phyloP scores from a whole-genome alignment of 23 red algal genomes.

The Gracilaria gracilis region DNA sequence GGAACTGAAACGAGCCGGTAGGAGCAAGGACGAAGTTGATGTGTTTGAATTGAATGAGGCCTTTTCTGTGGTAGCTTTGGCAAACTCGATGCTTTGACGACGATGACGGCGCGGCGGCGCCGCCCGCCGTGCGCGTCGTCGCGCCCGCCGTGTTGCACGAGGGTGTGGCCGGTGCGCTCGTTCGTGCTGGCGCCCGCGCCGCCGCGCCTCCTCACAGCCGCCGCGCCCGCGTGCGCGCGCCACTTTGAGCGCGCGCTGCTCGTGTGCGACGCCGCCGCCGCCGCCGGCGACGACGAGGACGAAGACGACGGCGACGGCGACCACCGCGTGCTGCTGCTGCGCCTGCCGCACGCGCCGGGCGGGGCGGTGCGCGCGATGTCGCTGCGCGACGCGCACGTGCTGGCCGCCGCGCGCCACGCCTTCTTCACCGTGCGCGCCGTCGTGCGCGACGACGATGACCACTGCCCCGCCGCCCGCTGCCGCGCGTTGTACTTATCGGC shows the following conservation, averaged over 20 bases:
- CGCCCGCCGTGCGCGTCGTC: background rate
- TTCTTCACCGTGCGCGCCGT: background rate
- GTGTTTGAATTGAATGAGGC: constrained; percentile 97
- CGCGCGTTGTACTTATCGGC: too few species aligned
- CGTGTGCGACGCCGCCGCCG: too few species aligned
- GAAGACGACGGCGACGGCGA: too few species aligned
- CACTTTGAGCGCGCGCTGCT: too few species aligned
- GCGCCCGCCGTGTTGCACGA: background rate
- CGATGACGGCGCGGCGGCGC: too few species aligned
- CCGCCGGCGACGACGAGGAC: too few species aligned
- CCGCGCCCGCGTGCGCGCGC: background rate
- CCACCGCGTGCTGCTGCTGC: too few species aligned
- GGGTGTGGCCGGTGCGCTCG: background rate
- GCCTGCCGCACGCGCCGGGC: too few species aligned
- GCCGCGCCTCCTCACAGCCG: background rate
- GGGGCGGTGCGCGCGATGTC: too few species aligned
- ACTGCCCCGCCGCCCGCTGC: too few species aligned
- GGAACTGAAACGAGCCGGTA: constrained; percentile 60
- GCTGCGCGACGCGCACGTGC: too few species aligned
- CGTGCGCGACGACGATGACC: background rate
- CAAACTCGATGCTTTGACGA: constrained; percentile 48
- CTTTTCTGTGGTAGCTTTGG: constrained; percentile 87
- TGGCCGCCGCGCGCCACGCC: too few species aligned
- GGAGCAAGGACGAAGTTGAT: constrained; percentile 77
- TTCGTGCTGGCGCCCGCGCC: background rate